Evolutionary conservation across 257 asterid genomes (phyloP).

Genomic region (Parsonsia alboflavescens): DNA sequence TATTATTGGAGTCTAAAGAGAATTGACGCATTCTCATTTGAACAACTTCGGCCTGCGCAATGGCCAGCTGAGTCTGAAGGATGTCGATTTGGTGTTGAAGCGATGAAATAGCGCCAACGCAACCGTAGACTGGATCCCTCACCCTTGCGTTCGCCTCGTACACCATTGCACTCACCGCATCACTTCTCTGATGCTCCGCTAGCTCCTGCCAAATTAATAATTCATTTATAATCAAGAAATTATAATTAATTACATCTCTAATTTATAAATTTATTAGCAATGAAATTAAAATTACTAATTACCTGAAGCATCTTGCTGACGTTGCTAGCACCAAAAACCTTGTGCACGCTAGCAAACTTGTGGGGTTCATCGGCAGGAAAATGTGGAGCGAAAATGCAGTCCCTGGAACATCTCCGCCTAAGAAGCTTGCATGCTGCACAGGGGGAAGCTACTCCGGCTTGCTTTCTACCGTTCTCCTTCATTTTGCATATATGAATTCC

Average conservation of each 20-base stretch:
- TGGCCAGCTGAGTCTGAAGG: slow-evolving; percentile 74
- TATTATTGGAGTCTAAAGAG: background rate
- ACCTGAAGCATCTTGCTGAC: slow-evolving; percentile 29
- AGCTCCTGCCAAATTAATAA: slow-evolving; percentile 69
- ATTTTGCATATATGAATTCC: background rate
- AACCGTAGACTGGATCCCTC: slow-evolving; percentile 86
- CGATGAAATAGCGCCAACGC: slow-evolving; percentile 79
- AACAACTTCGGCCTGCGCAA: slow-evolving; percentile 76
- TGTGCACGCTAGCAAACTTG: slow-evolving; percentile 69
- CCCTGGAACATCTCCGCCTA: slow-evolving; percentile 16
- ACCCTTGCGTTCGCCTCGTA: slow-evolving; percentile 84
- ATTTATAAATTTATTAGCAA: too few species aligned
- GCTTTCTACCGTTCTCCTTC: slow-evolving; percentile 13
- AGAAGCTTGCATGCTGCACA: slow-evolving; percentile 25
- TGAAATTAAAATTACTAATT: slow-evolving; percentile 1
- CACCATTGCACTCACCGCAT: slow-evolving; percentile 82
- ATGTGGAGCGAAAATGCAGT: slow-evolving; percentile 18
- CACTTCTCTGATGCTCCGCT: slow-evolving; percentile 59
- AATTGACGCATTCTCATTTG: slow-evolving; percentile 73
- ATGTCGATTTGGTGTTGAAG: slow-evolving; percentile 73
- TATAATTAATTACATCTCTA: too few species aligned
- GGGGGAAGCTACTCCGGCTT: slow-evolving; percentile 5
- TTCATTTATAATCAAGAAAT: too few species aligned
- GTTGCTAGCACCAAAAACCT: slow-evolving; percentile 43
- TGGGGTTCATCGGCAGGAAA: slow-evolving; percentile 38